phyloP scores from a whole-genome alignment of 371 early-diverging fungal genomes.

The Smittium culicis region DNA sequence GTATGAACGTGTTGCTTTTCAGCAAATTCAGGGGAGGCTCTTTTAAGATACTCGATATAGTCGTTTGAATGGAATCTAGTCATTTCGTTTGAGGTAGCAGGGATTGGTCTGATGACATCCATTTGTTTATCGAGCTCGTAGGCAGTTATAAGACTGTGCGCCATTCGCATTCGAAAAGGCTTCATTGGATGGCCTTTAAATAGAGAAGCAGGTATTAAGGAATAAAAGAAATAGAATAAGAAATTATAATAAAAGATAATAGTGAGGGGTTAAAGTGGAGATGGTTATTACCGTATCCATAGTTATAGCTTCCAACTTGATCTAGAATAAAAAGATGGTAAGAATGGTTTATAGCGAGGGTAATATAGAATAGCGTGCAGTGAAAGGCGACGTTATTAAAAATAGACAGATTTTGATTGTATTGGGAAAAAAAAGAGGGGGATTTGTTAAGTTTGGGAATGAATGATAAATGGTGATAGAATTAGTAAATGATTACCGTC shows the following conservation, averaged over 20 bases:
- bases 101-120: constrained; percentile 50
- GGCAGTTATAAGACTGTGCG: constrained; percentile 90
- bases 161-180: constrained; percentile 95
- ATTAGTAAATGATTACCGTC: too few relatives aligned
- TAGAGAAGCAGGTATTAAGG: not conserved
- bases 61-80: constrained; percentile 98
- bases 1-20: constrained; percentile 27
- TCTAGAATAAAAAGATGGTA: constrained; percentile 25
- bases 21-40: constrained; percentile 73
- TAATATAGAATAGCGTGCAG: too few relatives aligned
- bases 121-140: constrained; percentile 94
- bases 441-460: not conserved
- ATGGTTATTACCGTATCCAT: constrained; percentile 51
- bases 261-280: too few relatives aligned
- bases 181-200: constrained; percentile 78
- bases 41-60: constrained; percentile 94
- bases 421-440: not conserved
- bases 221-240: too few relatives aligned
- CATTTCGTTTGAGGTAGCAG: constrained; percentile 89
- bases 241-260: too few relatives aligned
- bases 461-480: too few relatives aligned
- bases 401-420: too few relatives aligned
- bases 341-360: not conserved
- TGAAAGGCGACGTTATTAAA: too few relatives aligned
- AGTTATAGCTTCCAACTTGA: constrained; percentile 79